A percentile compares a stretch with the other conserved stretches of the same genome.
Conservation (phyloP, 2,329 filamentous ascomycete species). For the Aspergillus sp. region DNA sequence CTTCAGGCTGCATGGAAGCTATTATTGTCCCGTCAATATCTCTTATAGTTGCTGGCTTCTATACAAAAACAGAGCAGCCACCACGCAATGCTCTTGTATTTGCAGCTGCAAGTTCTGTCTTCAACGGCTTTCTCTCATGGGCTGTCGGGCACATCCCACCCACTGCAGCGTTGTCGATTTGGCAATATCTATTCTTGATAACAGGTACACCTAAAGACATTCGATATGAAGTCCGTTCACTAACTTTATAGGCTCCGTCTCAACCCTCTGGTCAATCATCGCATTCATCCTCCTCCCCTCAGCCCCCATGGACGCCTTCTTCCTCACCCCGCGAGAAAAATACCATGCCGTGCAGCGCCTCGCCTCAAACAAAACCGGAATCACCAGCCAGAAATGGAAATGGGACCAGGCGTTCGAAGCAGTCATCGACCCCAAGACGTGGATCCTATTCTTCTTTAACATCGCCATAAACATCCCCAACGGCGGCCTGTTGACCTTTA, state of each 20-base stretch:
- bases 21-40: conserved; percentile 11
- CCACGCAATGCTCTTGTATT: conserved; percentile 29
- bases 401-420: conserved; percentile 31
- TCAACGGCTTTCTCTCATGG: conserved; percentile 17
- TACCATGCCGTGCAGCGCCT: conserved; percentile 46
- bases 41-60: conserved; percentile 18
- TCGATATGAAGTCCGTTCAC: too few species aligned
- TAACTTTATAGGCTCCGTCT: not conserved
- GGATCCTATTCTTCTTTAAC: conserved; percentile 35
- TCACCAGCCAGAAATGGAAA: conserved; percentile 31
- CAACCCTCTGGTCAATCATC: conserved; percentile 44
- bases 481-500: conserved; percentile 39
- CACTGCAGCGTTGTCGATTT: not conserved
- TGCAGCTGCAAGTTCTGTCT: conserved; percentile 13
- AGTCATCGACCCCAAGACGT: conserved; percentile 39
- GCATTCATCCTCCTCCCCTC: conserved; percentile 48
- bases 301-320: conserved; percentile 50
- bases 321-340: conserved; percentile 56
- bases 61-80: conserved; percentile 24
- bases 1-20: conserved; percentile 9
- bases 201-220: too few species aligned
- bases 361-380: conserved; percentile 41
- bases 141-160: conserved; percentile 14
- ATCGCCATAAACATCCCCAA: conserved; percentile 39
- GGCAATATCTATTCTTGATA: conserved; percentile 13